Conservation (phyloP, 805 yeast species). For the Dipodascus geniculatus region DNA sequence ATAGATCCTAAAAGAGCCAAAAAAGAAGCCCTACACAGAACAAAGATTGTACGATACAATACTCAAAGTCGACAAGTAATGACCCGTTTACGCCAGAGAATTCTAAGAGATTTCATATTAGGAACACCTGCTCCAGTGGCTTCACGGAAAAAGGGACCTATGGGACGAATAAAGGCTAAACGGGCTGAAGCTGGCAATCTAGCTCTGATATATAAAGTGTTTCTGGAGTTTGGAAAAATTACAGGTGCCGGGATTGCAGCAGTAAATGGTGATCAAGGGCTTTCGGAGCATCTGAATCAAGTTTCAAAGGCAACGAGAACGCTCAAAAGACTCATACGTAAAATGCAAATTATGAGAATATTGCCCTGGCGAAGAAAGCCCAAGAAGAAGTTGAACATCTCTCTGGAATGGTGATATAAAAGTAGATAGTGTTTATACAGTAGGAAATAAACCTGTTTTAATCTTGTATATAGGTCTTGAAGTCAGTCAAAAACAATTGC, state of each 20-base stretch:
- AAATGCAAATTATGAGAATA: not conserved
- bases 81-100: not conserved
- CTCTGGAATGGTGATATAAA: not conserved
- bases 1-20: not conserved
- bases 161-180: not conserved
- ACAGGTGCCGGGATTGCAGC: not conserved
- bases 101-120: not conserved
- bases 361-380: not conserved
- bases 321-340: not conserved
- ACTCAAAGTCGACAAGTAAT: not conserved
- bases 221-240: not conserved
- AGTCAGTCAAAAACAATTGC: too few relatives aligned
- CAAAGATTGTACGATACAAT: not conserved
- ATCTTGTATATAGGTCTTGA: too few relatives aligned
- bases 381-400: not conserved
- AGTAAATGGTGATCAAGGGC: not conserved
- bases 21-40: not conserved
- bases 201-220: not conserved
- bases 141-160: not conserved
- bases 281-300: not conserved
- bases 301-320: not conserved
- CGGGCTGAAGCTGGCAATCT: not conserved
- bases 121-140: constrained; percentile 1
- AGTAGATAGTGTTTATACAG: not conserved
- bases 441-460: too few relatives aligned